A percentile compares a stretch with the other conserved stretches of the same genome.
Conservation (phyloP, 208 protist species). For the Herpetomonas samuelpessoai region DNA sequence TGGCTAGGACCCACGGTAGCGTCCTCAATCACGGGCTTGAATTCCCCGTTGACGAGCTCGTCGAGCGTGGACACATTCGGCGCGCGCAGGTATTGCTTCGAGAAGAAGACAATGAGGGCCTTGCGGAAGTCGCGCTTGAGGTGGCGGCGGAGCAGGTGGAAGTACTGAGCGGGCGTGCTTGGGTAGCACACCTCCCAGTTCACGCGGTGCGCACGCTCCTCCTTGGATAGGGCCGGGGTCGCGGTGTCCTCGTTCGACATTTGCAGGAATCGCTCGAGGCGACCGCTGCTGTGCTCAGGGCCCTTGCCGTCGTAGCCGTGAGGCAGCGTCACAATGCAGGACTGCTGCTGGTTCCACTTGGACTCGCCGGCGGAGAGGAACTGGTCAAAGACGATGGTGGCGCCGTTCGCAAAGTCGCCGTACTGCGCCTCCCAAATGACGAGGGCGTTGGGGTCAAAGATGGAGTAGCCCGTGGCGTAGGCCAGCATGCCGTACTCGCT, state of each 20-base stretch:
- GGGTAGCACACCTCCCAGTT: conserved; percentile 93
- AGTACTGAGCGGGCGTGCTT: conserved; percentile 98
- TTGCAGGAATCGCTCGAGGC: conserved; percentile 98
- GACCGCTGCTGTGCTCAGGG: conserved; percentile 96
- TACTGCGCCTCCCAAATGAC: conserved; percentile 99
- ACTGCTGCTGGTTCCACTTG: conserved; percentile 98
- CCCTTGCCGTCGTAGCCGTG: conserved; percentile 98
- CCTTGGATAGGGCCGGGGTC: conserved; percentile 65
- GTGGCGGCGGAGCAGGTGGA: conserved; percentile 98
- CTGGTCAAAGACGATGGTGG: conserved; percentile 99
- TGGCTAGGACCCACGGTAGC: conserved; percentile 45
- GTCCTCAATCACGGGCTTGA: conserved; percentile 84
- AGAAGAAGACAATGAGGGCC: conserved; percentile 95
- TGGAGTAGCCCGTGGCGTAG: conserved; percentile 95
- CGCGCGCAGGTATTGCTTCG: conserved; percentile 88
- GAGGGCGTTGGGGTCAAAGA: conserved; percentile 94
- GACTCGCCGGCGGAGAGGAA: conserved; percentile 93
- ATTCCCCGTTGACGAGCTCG: conserved; percentile 52
- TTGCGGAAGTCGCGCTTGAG: conserved; percentile 98
- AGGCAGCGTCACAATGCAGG: conserved; percentile 96
- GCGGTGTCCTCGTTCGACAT: conserved; percentile 93
- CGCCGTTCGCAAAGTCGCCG: conserved; percentile 98
- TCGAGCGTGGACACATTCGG: conserved; percentile 78
- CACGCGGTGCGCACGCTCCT: conserved; percentile 69
- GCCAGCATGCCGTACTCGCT: conserved; percentile 97